Evolutionary conservation across 2,329 filamentous ascomycete species (phyloP).

Genomic region (Fusarium chuoi): DNA sequence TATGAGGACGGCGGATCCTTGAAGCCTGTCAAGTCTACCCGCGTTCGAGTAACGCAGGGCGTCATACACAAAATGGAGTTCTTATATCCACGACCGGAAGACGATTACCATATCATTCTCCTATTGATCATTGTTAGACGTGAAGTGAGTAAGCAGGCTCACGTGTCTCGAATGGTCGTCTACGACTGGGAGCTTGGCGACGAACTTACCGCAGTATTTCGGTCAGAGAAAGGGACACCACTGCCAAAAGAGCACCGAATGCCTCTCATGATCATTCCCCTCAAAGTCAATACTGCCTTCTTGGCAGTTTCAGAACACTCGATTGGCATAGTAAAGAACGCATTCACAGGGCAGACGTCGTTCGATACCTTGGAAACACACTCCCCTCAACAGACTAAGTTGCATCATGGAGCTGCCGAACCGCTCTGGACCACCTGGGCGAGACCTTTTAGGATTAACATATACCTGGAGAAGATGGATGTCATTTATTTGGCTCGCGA

Average conservation of each 20-base stretch:
- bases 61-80: conserved; percentile 91
- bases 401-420: conserved; percentile 57
- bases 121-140: conserved; percentile 68
- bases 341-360: conserved; percentile 61
- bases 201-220: conserved; percentile 57
- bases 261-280: conserved; percentile 76
- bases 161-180: conserved; percentile 60
- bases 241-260: conserved; percentile 65
- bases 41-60: conserved; percentile 67
- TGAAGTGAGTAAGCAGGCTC: conserved; percentile 44
- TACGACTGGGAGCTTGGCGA: conserved; percentile 71
- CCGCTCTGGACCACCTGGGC: conserved; percentile 89
- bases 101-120: conserved; percentile 79
- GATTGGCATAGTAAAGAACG: conserved; percentile 66
- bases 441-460: conserved; percentile 74
- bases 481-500: conserved; percentile 88
- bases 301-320: conserved; percentile 71
- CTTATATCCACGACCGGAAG: conserved; percentile 74
- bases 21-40: conserved; percentile 65
- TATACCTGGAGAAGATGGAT: conserved; percentile 73
- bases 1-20: conserved; percentile 59
- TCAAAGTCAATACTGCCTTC: conserved; percentile 77
- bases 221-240: conserved; percentile 59
- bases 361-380: conserved; percentile 59
- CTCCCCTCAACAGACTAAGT: conserved; percentile 53